Percentiles rank a stretch among this genome's conserved stretches.
These are phyloP conservation scores for Blastobotrys chiropterorum DNA, from an alignment of 805 yeast genomes.

Conservation along the genomic window DNA sequence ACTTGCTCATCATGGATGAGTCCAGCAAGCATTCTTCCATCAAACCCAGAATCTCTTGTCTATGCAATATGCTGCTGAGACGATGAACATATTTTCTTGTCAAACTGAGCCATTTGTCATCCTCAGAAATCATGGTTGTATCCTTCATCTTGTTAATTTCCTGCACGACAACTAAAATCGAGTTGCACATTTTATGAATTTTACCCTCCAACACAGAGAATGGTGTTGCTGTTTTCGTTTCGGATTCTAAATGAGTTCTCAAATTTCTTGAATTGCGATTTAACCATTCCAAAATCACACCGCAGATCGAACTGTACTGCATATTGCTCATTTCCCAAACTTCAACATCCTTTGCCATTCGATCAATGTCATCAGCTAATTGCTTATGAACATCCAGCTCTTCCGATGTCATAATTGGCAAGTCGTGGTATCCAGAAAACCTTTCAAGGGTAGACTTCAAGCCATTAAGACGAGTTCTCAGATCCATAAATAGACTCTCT, in stretches of 20 bases:
- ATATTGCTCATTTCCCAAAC: background rate
- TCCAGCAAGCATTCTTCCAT: background rate
- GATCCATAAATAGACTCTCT: background rate
- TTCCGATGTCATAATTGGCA: background rate
- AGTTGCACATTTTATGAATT: slow-evolving; percentile 36
- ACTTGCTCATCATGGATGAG: background rate
- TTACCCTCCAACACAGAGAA: background rate
- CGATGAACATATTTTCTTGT: background rate
- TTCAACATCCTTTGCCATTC: background rate
- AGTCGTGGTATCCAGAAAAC: background rate
- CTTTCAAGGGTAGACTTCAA: background rate
- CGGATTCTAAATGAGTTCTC: background rate
- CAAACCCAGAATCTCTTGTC: background rate
- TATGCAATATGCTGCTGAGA: background rate
- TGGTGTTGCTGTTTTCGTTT: background rate
- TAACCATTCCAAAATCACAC: background rate
- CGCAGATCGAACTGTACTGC: background rate
- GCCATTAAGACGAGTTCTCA: background rate
- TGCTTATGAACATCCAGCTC: background rate
- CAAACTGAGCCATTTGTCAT: background rate
- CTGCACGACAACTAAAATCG: slow-evolving; percentile 65
- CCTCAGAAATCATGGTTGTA: background rate
- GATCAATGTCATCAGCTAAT: background rate
- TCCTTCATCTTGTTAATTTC: slow-evolving; percentile 34
- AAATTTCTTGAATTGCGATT: background rate